Evolutionary conservation across 257 asterid genomes (phyloP).

Genomic region (Plantago ovata): DNA sequence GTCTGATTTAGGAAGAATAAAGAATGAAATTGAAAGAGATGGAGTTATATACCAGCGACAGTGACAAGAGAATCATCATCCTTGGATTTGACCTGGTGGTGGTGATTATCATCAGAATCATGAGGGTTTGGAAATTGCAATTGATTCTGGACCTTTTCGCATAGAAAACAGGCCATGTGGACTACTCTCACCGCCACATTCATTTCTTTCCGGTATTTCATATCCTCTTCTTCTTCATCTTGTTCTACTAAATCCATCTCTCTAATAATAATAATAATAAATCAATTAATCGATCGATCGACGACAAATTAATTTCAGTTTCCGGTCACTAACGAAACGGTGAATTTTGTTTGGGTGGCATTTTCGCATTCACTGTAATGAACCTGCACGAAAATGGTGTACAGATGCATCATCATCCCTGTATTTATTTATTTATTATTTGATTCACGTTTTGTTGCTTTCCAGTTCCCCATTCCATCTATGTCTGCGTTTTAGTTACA

Average conservation of each 20-base stretch:
- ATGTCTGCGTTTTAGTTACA: too few species aligned
- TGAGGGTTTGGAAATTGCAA: constrained; percentile 33
- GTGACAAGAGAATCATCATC: constrained; percentile 79
- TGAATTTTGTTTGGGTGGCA: too few species aligned
- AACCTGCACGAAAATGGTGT: constrained; percentile 21
- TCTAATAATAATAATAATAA: too few species aligned
- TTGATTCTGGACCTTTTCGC: constrained; percentile 56
- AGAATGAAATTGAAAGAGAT: constrained; percentile 10
- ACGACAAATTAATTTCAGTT: too few species aligned
- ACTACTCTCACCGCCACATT: constrained; percentile 77
- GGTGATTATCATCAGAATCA: too few species aligned
- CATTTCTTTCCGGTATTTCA: constrained; percentile 53
- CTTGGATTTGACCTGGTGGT: constrained; percentile 53
- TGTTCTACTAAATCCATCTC: background rate
- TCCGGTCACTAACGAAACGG: too few species aligned
- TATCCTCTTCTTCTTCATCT: constrained; percentile 41
- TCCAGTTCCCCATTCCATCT: too few species aligned
- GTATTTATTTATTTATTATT: too few species aligned
- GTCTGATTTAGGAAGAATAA: background rate
- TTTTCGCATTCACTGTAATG: too few species aligned
- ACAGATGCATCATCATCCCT: constrained; percentile 19
- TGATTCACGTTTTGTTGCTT: constrained; percentile 1
- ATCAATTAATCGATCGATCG: too few species aligned
- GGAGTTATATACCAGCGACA: constrained; percentile 87
- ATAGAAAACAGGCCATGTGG: constrained; percentile 70